Conservation (phyloP, 345 rosid genomes). For the Rhodomyrtus tomentosa region DNA sequence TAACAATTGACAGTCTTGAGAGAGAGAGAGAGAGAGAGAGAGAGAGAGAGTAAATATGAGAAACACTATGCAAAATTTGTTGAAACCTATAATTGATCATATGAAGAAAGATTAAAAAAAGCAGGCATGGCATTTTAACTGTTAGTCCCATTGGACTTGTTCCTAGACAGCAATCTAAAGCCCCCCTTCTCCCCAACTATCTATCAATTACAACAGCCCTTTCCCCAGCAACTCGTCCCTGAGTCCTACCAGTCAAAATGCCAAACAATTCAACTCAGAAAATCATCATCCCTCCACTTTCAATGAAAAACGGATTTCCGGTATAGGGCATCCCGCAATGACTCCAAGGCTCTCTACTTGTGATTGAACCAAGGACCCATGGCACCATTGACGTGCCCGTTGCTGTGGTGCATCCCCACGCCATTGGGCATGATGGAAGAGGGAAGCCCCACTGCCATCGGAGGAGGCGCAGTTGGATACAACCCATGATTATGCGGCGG, state of each 20-base stretch:
- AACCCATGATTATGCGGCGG: slow-evolving; percentile 62
- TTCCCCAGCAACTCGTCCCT: slow-evolving; percentile 3
- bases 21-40: neutral
- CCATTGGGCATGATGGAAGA: slow-evolving; percentile 61
- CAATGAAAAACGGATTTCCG: slow-evolving; percentile 8
- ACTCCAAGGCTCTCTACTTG: slow-evolving; percentile 2
- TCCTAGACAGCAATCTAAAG: neutral
- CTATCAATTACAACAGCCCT: neutral
- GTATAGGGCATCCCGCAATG: slow-evolving; percentile 5
- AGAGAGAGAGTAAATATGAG: neutral
- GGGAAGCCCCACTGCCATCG: slow-evolving; percentile 63
- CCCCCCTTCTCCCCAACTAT: neutral
- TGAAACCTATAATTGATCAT: neutral
- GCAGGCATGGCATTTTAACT: slow-evolving; percentile 11
- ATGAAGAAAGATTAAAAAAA: neutral
- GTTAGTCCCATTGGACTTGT: slow-evolving; percentile 28
- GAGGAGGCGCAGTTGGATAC: slow-evolving; percentile 56
- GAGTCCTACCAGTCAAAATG: slow-evolving; percentile 29
- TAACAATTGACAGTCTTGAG: neutral
- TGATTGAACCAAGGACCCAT: slow-evolving; percentile 89
- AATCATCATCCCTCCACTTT: neutral
- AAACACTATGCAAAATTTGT: neutral
- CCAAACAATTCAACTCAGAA: neutral
- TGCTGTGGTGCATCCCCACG: slow-evolving; percentile 53
- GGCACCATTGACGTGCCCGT: slow-evolving; percentile 67